Evolutionary conservation across 2,329 filamentous ascomycete genomes (phyloP).

Genomic region (Alternaria brassicae): DNA sequence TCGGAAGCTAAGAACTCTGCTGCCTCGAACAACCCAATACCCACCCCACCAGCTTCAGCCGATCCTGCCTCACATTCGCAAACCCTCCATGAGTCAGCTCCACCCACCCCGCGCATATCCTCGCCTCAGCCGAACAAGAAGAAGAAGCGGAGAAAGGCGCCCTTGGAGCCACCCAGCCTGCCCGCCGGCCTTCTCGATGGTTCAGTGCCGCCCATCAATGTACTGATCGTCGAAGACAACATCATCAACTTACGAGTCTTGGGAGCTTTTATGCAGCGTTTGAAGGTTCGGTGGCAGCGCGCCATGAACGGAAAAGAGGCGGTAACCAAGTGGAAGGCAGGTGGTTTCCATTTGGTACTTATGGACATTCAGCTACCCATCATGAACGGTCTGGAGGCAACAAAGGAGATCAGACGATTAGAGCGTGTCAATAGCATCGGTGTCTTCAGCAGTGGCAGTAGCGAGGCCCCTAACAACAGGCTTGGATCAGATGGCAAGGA

Average conservation of each 20-base stretch:
- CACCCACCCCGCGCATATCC: slow-evolving; percentile 58
- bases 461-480: slow-evolving; percentile 47
- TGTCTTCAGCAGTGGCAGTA: slow-evolving; percentile 71
- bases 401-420: slow-evolving; percentile 88
- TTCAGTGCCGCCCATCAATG: slow-evolving; percentile 92
- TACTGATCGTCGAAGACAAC: slow-evolving; percentile 97
- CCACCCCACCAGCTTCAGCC: slow-evolving; percentile 59
- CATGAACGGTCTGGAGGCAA: slow-evolving; percentile 95
- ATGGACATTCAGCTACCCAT: slow-evolving; percentile 99
- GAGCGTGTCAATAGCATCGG: slow-evolving; percentile 93
- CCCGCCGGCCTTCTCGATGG: slow-evolving; percentile 72
- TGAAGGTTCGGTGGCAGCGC: slow-evolving; percentile 97
- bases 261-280: slow-evolving; percentile 92
- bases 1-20: slow-evolving; percentile 54
- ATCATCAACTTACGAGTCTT: slow-evolving; percentile 94
- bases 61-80: slow-evolving; percentile 51
- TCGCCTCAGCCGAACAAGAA: slow-evolving; percentile 60
- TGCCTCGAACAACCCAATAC: slow-evolving; percentile 59
- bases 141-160: slow-evolving; percentile 53
- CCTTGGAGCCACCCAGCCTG: slow-evolving; percentile 50
- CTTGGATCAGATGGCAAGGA: slow-evolving; percentile 49
- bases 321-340: slow-evolving; percentile 88
- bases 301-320: slow-evolving; percentile 95
- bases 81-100: slow-evolving; percentile 50
- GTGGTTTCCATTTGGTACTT: slow-evolving; percentile 92